Base-by-base conservation (phyloP, 2,329 filamentous ascomycete genomes). In the Pseudogymnoascus sp. region DNA sequence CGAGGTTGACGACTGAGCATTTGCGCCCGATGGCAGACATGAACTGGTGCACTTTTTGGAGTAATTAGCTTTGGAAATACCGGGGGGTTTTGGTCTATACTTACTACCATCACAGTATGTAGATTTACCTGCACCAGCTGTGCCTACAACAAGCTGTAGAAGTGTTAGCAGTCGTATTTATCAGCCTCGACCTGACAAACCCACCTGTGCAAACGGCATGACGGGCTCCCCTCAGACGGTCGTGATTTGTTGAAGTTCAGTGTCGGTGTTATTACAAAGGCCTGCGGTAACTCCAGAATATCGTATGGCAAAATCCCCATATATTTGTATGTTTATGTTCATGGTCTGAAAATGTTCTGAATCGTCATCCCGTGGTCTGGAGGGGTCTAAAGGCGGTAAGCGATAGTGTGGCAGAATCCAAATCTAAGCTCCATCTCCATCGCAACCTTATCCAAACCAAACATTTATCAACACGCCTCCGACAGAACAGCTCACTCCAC, bases 71-170 rank as follows among this genome's bases (percentile, higher is more conserved):
- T 18, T 41, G 41, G 22, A 28, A 3, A 34, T 57, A 38, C n/a
- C n/a, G 22, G 6, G 8, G 18, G 8, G 4, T 32, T 38, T 25
- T 60, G 37, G 28, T 18, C 12, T 18, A 57, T 37, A 71, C 84
- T 74, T 74, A 87, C 85, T 96, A 72, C 94, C 94, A 85, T 97
- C 91, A 79, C 93, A 97, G 74, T 96, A 97, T 6, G 94, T 99
- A 66, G 91, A 97, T 78, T 99, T 99, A 64, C 94, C 94, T 30
- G 91, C 86, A 69, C 94, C 94, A 6, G 94, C 94, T 67, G 92
- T 93, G n/a, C 94, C 94, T 69, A 96, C 86, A 37, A 96, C 86
- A 43, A 97, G 85, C 77, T 96, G 89, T 25, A 47, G 28, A 30
- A 18, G 3, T 30, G n/a, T 61, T 22, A 58, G 22, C 8, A 39